Evolutionary conservation across 345 rosid genomes (phyloP).

Genomic region (Eucalyptus rudis): DNA sequence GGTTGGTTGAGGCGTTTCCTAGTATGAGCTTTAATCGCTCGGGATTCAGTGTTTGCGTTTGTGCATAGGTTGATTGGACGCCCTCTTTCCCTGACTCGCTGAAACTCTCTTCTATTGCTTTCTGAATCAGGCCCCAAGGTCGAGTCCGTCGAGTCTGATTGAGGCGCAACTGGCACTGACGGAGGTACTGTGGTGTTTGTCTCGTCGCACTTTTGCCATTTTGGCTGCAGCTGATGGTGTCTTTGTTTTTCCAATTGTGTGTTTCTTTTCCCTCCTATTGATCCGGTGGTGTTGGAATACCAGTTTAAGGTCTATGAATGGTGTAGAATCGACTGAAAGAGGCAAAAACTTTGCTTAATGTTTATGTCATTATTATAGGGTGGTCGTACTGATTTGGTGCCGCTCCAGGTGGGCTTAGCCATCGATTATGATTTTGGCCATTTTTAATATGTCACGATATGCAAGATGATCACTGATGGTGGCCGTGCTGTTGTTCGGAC

Average conservation of each 20-base stretch:
- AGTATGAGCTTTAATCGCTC: background rate
- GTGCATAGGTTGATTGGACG: background rate
- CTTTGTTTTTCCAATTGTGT: background rate
- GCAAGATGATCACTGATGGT: background rate
- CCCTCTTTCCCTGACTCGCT: background rate
- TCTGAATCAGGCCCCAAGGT: slow-evolving; percentile 45
- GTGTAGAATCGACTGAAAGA: background rate
- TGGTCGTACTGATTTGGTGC: background rate
- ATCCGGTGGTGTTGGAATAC: background rate
- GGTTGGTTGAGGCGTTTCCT: background rate
- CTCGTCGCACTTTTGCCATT: background rate
- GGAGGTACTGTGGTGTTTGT: background rate
- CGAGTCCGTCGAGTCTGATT: slow-evolving; percentile 37
- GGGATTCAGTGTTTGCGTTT: background rate
- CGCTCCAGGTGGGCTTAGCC: background rate
- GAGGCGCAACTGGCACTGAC: background rate
- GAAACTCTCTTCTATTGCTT: background rate
- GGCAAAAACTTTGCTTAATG: background rate
- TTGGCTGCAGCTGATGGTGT: background rate
- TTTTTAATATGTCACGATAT: background rate
- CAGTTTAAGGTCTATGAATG: background rate
- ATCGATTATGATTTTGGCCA: background rate
- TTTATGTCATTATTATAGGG: background rate
- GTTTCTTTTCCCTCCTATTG: background rate
- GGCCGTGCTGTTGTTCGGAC: background rate